Conservation (phyloP, 1,284 basidiomycete genomes). For the Trichosporon sp. region DNA sequence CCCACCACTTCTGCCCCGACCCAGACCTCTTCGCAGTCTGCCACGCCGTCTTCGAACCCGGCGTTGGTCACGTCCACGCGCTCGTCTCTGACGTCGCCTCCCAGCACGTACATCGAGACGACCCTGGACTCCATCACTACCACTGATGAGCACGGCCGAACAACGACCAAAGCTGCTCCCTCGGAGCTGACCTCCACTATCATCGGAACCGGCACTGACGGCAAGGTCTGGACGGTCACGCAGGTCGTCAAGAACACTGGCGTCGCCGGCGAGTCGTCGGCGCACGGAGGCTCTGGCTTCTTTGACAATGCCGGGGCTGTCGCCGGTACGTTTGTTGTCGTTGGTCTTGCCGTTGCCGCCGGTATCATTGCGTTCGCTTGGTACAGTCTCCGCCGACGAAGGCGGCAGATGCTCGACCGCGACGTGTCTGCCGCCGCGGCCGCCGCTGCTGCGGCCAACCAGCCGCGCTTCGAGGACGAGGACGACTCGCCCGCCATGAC, state of each 20-base stretch:
- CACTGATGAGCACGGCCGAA: not conserved
- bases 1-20: not conserved
- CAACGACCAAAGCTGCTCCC: not conserved
- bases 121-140: not conserved
- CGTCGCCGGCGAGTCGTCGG: conserved; percentile 15
- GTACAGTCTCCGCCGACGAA: conserved; percentile 45
- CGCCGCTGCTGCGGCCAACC: conserved; percentile 45
- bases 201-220: conserved; percentile 24
- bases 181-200: not conserved
- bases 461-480: conserved; percentile 43
- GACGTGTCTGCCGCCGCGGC: conserved; percentile 50
- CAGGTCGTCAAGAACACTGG: conserved; percentile 38
- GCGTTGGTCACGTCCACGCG: not conserved
- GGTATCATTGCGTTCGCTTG: conserved; percentile 44
- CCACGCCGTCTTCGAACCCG: not conserved
- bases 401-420: conserved; percentile 48
- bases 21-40: not conserved
- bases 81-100: not conserved
- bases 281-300: conserved; percentile 32
- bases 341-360: conserved; percentile 46
- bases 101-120: not conserved
- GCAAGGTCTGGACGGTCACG: conserved; percentile 39
- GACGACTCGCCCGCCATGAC: conserved; percentile 45
- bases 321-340: conserved; percentile 49
- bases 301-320: conserved; percentile 50